Conservation (phyloP, 768 basidiomycete species). For the Russula lepida region DNA sequence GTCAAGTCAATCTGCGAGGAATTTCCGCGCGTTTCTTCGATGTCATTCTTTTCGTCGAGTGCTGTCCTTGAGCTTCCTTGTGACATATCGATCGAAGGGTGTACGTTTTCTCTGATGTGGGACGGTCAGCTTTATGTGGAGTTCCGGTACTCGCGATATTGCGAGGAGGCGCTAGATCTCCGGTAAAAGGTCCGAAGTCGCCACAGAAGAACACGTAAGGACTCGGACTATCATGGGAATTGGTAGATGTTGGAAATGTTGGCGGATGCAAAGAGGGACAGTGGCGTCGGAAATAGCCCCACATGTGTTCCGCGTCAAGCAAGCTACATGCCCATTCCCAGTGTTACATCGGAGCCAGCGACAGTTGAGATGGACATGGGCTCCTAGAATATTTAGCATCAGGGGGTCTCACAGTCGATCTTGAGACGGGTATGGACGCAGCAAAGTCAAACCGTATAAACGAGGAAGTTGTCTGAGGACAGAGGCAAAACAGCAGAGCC, state of each 20-base stretch:
- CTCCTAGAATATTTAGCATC: not conserved
- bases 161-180: not conserved
- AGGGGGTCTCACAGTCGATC: not conserved
- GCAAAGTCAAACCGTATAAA: not conserved
- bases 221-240: not conserved
- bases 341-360: not conserved
- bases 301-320: not conserved
- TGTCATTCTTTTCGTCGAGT: not conserved
- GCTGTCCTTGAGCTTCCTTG: not conserved
- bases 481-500: not conserved
- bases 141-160: not conserved
- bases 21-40: not conserved
- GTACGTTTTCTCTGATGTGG: too few species aligned
- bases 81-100: not conserved
- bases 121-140: not conserved
- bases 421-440: not conserved
- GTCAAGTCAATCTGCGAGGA: slow-evolving; percentile 28
- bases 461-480: not conserved
- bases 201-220: not conserved
- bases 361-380: not conserved
- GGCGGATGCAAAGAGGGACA: not conserved
- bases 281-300: not conserved
- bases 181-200: not conserved
- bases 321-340: not conserved
- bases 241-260: not conserved